Evolutionary conservation across 495 filamentous ascomycete species (phyloP).

Genomic region (Lepraria neglecta): DNA sequence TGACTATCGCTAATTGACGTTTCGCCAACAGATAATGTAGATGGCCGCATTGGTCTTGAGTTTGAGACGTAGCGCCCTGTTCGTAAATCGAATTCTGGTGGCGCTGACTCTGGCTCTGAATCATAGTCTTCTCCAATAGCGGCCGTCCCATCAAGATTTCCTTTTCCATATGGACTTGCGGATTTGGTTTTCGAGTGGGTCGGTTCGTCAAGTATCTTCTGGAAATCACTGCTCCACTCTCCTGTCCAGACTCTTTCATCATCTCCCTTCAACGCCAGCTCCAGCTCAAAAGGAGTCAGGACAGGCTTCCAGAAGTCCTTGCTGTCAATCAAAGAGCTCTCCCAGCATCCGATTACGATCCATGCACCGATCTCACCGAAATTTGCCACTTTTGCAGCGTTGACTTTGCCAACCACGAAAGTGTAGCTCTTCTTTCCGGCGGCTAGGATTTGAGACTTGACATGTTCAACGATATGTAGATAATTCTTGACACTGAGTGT

Average conservation of each 20-base stretch:
- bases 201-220: conserved; percentile 44
- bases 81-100: conserved; percentile 87
- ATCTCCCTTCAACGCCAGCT: conserved; percentile 64
- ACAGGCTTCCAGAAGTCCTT: conserved; percentile 80
- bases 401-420: conserved; percentile 93
- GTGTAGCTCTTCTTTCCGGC: conserved; percentile 91
- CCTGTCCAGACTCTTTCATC: conserved; percentile 67
- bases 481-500: conserved; percentile 90
- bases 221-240: conserved; percentile 69
- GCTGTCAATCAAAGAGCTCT: conserved; percentile 80
- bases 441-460: conserved; percentile 60
- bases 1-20: conserved; percentile 35
- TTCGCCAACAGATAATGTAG: conserved; percentile 32
- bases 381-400: conserved; percentile 92
- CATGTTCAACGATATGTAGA: conserved; percentile 65
- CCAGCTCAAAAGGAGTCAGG: conserved; percentile 87
- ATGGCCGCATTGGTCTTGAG: conserved; percentile 67
- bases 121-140: conserved; percentile 39
- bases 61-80: conserved; percentile 81
- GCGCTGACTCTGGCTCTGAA: conserved; percentile 60
- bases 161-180: conserved; percentile 12
- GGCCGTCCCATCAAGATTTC: conserved; percentile 21
- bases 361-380: conserved; percentile 92
- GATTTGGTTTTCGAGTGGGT: conserved; percentile 16
- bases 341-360: conserved; percentile 98